phyloP scores from a whole-genome alignment of 1,284 basidiomycete genomes.

The Phylloporus sp. region DNA sequence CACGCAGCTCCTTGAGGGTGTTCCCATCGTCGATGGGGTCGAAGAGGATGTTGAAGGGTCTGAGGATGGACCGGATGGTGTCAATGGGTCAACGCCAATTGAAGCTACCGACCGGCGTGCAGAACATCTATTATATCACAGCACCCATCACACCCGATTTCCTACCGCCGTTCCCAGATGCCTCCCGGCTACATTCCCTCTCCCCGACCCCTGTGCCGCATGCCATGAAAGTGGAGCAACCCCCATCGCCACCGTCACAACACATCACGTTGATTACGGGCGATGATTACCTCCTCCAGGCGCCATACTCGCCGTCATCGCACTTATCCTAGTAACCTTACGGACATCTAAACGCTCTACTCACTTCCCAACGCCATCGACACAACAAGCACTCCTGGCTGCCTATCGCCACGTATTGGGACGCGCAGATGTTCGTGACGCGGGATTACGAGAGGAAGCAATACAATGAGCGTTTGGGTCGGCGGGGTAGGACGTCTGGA shows the following conservation, averaged over 20 bases:
- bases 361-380: conserved; percentile 47
- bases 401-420: conserved; percentile 68
- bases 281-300: conserved; percentile 64
- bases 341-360: conserved; percentile 22
- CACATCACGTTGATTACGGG: conserved; percentile 38
- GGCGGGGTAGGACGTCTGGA: conserved; percentile 24
- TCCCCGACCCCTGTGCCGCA: conserved; percentile 38
- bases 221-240: conserved; percentile 38
- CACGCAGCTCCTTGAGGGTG: conserved; percentile 34
- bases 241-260: conserved; percentile 35
- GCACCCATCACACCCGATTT: conserved; percentile 35
- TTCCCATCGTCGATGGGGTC: conserved; percentile 32
- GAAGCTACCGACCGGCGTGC: conserved; percentile 7
- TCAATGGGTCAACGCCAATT: conserved; percentile 22
- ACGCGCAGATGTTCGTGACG: conserved; percentile 57
- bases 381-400: conserved; percentile 62
- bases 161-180: conserved; percentile 50
- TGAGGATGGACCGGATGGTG: conserved; percentile 35
- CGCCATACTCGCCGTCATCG: conserved; percentile 64
- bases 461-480: conserved; percentile 53
- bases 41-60: no score
- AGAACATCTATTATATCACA: conserved; percentile 30
- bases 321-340: conserved; percentile 56
- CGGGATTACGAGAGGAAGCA: conserved; percentile 77
- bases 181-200: conserved; percentile 42